These are phyloP conservation scores for Fraxinus americana DNA, from an alignment of 257 asterid genomes.

Conservation along the genomic window DNA sequence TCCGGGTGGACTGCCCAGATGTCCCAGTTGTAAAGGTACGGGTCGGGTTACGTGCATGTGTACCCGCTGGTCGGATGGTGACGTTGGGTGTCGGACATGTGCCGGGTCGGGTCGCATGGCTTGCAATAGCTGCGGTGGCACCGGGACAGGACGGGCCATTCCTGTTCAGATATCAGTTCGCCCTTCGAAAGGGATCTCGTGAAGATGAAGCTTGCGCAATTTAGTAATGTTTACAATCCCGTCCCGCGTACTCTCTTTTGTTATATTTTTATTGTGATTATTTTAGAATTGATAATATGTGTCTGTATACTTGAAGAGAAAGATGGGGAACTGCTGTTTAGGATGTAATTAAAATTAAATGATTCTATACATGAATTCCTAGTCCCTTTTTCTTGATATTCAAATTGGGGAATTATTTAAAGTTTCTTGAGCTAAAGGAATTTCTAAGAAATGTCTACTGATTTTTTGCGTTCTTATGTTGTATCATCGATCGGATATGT, in stretches of 20 bases:
- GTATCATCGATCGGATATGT: neutral
- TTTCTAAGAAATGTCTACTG: neutral
- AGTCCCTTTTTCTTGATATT: neutral
- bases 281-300: neutral
- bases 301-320: neutral
- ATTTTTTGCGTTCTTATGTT: neutral
- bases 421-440: neutral
- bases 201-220: slow-evolving; percentile 5
- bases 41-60: slow-evolving; percentile 85
- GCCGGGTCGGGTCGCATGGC: slow-evolving; percentile 92
- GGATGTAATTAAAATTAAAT: neutral
- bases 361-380: neutral
- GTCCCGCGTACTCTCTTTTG: neutral
- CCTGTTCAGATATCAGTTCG: slow-evolving; percentile 80
- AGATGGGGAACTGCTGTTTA: neutral
- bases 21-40: slow-evolving; percentile 83
- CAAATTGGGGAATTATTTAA: neutral
- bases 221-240: neutral
- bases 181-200: slow-evolving; percentile 49
- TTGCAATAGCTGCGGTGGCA: slow-evolving; percentile 86
- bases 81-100: slow-evolving; percentile 84
- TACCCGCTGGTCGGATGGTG: slow-evolving; percentile 95
- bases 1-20: slow-evolving; percentile 61
- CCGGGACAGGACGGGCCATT: slow-evolving; percentile 87
- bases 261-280: neutral